These are phyloP conservation scores for Candida michaelii DNA, from an alignment of 805 yeast genomes.

Conservation along the genomic window DNA sequence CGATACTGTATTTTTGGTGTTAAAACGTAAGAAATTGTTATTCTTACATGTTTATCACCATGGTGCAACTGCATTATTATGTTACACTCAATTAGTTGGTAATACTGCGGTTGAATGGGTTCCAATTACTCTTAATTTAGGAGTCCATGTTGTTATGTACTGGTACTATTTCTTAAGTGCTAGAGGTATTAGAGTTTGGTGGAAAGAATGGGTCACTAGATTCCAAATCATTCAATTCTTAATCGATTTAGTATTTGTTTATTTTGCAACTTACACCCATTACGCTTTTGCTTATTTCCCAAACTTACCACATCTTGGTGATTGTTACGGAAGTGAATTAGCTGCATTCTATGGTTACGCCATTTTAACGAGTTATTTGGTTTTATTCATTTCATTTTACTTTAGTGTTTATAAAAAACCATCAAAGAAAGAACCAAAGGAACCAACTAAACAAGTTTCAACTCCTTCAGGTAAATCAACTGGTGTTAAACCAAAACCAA, in stretches of 20 bases:
- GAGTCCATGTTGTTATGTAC: slow-evolving; percentile 95
- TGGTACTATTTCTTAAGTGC: slow-evolving; percentile 94
- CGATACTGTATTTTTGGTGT: slow-evolving; percentile 88
- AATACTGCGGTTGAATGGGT: slow-evolving; percentile 93
- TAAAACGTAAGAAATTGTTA: slow-evolving; percentile 87
- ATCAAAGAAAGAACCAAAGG: neutral
- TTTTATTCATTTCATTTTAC: slow-evolving; percentile 91
- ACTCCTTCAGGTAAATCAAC: slow-evolving; percentile 1
- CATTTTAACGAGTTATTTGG: slow-evolving; percentile 83
- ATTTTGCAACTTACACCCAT: slow-evolving; percentile 91
- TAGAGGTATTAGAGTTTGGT: slow-evolving; percentile 94
- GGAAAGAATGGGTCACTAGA: slow-evolving; percentile 99
- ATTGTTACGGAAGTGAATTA: slow-evolving; percentile 87
- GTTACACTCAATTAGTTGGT: slow-evolving; percentile 92
- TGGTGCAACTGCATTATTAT: slow-evolving; percentile 94
- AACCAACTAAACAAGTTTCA: neutral
- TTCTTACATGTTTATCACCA: slow-evolving; percentile 96
- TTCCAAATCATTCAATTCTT: slow-evolving; percentile 93
- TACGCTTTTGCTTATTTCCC: slow-evolving; percentile 69
- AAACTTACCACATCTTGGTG: slow-evolving; percentile 67
- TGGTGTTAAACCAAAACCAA: neutral
- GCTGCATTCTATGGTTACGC: slow-evolving; percentile 92
- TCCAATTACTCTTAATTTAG: slow-evolving; percentile 82
- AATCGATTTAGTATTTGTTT: slow-evolving; percentile 85
- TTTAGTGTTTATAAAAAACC: slow-evolving; percentile 65